Conservation (phyloP, 2,329 filamentous ascomycete species). For the Xylaria sp. region DNA sequence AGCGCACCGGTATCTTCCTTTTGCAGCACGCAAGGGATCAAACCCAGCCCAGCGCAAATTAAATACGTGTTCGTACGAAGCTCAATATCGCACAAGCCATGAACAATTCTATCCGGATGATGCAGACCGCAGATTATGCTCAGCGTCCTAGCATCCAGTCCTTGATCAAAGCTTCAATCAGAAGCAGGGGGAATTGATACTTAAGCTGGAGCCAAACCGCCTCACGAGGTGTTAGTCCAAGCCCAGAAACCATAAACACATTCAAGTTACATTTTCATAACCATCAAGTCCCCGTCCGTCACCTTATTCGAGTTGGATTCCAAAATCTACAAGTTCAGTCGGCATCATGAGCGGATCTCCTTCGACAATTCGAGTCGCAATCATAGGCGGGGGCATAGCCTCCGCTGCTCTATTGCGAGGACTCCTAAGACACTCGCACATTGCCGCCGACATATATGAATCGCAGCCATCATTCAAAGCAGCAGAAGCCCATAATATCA, state of each 20-base stretch:
- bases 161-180: conserved; percentile 9
- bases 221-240: neutral
- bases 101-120: conserved; percentile 12
- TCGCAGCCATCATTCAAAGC: conserved; percentile 43
- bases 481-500: conserved; percentile 43
- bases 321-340: neutral
- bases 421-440: conserved; percentile 46
- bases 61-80: conserved; percentile 5
- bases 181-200: conserved; percentile 14
- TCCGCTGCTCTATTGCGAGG: conserved; percentile 45
- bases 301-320: neutral
- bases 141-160: neutral
- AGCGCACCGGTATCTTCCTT: conserved; percentile 15
- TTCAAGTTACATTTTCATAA: neutral
- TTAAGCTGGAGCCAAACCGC: conserved; percentile 24
- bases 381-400: conserved; percentile 47
- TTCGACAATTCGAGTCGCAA: conserved; percentile 47
- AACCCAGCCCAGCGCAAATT: neutral
- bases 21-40: conserved; percentile 22
- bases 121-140: conserved; percentile 5
- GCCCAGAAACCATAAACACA: conserved; percentile 9
- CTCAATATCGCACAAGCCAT: conserved; percentile 18
- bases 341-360: conserved; percentile 40
- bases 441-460: conserved; percentile 48
- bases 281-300: neutral